Evolutionary conservation across 176 grass and related monocot genomes (phyloP).

Genomic region (Rhipidocladum racemiflorum): DNA sequence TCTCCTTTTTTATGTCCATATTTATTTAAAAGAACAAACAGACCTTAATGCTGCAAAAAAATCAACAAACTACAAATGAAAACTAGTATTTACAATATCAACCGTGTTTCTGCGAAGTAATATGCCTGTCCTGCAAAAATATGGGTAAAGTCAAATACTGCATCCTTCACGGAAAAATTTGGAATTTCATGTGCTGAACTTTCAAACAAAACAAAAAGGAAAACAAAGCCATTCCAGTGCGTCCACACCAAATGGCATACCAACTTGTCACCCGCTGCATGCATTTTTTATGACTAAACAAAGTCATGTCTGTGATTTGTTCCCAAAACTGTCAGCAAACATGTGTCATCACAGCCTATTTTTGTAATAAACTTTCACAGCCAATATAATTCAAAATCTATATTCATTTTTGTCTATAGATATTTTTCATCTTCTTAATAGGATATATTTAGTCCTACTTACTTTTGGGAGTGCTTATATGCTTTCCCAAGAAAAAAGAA

Average conservation of each 20-base stretch:
- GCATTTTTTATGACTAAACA: neutral
- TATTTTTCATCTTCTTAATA: neutral
- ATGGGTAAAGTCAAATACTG: neutral
- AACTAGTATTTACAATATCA: conserved; percentile 35
- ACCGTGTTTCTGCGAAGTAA: neutral
- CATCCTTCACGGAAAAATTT: neutral
- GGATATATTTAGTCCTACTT: neutral
- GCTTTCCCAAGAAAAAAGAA: neutral
- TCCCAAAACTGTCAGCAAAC: neutral
- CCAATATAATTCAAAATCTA: neutral
- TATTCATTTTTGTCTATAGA: neutral
- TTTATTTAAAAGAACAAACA: conserved; percentile 17
- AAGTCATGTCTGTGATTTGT: neutral
- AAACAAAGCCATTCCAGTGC: neutral
- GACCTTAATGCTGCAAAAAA: conserved; percentile 7
- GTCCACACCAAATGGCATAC: neutral
- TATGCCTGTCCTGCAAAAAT: conserved; percentile 28
- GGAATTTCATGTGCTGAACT: neutral
- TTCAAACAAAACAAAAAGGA: neutral
- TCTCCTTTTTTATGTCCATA: conserved; percentile 1
- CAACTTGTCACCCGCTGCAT: neutral
- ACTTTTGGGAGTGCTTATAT: neutral
- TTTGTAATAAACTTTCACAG: too few species aligned
- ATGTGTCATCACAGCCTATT: neutral
- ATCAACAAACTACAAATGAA: neutral